Percentiles rank a stretch among this genome's conserved stretches.
phyloP scores from a whole-genome alignment of 2,329 filamentous ascomycete genomes.

The Helotiales sp. region DNA sequence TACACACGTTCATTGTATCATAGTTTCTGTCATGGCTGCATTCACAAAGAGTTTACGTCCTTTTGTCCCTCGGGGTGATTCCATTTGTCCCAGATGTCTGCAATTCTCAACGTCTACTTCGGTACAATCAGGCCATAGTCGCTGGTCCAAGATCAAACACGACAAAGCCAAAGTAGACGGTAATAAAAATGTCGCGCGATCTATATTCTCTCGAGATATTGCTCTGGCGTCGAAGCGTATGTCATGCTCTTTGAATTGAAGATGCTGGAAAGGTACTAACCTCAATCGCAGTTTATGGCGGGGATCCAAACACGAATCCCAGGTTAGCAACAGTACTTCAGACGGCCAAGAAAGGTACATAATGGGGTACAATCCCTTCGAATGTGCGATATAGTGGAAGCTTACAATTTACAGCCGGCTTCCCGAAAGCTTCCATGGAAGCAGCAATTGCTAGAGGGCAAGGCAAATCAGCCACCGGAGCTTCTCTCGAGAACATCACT shows the following conservation, averaged over 20 bases:
- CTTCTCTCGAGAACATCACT: slow-evolving; percentile 72
- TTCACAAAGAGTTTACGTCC: slow-evolving; percentile 30
- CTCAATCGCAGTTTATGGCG: slow-evolving; percentile 63
- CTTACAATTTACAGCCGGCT: slow-evolving; percentile 53
- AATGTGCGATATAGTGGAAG: slow-evolving; percentile 9
- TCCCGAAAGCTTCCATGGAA: slow-evolving; percentile 84
- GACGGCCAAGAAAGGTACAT: slow-evolving; percentile 73
- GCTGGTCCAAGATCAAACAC: slow-evolving; percentile 96
- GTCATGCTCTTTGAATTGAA: slow-evolving; percentile 26
- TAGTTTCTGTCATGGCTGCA: slow-evolving; percentile 25
- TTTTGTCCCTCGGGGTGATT: slow-evolving; percentile 14
- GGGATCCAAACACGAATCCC: slow-evolving; percentile 72
- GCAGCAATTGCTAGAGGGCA: slow-evolving; percentile 85
- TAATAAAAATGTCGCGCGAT: slow-evolving; percentile 72
- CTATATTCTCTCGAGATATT: slow-evolving; percentile 69
- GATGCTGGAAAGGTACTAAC: slow-evolving; percentile 17
- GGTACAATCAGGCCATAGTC: slow-evolving; percentile 72
- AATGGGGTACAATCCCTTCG: slow-evolving; percentile 28
- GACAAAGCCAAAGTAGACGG: slow-evolving; percentile 87
- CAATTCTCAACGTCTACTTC: slow-evolving; percentile 45
- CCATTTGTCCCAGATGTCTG: slow-evolving; percentile 29
- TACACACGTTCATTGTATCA: background rate
- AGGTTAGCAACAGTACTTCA: slow-evolving; percentile 71
- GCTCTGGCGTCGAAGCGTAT: slow-evolving; percentile 72
- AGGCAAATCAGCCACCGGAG: slow-evolving; percentile 74